phyloP scores from a whole-genome alignment of 345 rosid species.

The Eucalyptus guilfoylei region DNA sequence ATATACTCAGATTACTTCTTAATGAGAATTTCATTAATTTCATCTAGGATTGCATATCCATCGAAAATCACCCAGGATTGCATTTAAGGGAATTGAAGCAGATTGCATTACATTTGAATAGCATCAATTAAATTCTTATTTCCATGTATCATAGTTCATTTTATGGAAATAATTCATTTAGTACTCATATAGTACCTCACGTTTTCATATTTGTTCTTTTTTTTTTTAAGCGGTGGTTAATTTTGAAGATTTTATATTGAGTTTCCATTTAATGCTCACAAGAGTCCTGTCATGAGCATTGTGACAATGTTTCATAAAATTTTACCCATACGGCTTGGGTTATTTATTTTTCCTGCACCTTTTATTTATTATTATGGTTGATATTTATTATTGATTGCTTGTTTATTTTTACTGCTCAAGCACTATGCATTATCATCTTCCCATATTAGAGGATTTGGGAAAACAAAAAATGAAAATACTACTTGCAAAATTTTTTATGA shows the following conservation, averaged over 20 bases:
- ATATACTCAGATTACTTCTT: neutral
- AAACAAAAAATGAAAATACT: too few species aligned
- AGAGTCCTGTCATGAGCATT: neutral
- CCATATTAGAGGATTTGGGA: too few species aligned
- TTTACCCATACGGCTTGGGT: accelerated
- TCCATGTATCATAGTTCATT: neutral
- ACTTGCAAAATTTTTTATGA: accelerated
- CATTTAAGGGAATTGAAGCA: neutral
- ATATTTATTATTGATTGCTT: neutral
- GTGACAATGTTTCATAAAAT: neutral
- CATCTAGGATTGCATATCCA: neutral
- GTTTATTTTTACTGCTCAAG: too few species aligned
- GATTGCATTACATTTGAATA: neutral
- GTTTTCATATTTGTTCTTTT: too few species aligned
- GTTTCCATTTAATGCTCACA: too few species aligned
- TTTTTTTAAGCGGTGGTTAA: neutral
- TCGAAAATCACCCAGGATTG: neutral
- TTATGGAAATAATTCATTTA: too few species aligned
- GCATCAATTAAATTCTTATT: neutral
- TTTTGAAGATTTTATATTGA: neutral
- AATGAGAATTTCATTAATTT: neutral
- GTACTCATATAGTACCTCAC: neutral
- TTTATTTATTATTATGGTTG: neutral
- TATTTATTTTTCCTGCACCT: neutral
- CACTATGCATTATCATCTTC: too few species aligned